Base-by-base conservation (phyloP, 2,329 filamentous ascomycete species). In the Pseudocercospora crystallina region DNA sequence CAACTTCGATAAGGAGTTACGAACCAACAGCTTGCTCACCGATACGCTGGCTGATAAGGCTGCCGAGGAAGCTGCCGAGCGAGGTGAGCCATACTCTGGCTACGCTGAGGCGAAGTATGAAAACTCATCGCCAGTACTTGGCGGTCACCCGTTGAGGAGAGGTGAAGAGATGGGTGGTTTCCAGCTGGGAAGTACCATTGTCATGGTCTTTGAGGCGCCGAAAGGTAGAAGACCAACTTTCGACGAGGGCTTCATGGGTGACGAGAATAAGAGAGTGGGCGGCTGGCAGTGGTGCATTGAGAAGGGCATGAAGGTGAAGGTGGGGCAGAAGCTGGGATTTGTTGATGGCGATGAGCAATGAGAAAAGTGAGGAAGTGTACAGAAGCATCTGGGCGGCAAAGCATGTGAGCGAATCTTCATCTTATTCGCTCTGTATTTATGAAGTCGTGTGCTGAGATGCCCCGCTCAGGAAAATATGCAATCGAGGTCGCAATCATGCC, bases 101-200 rank as follows among this genome's bases (percentile, higher is more conserved):
- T 99, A 91, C 66, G 84, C 89, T 0, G 94, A 99, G 73, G 95
- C 94, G 7, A 91, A 87, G 2, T 99, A 99, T 66, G 81, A 81
- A 39, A 79, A 78, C 12, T 89, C 92, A 1, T 95, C 88, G 64
- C 73, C 78, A 2, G 81, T 96, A 2, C 78, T 99, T 0, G 83
- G 83, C 14, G 94, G 95, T 2, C 85, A 97, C 68, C 87, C 92
- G 1, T 75, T 99, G 48, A 82, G 85, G 57, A 80, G 88, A 38
- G 94, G 94, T 32, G 92, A 97, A 67, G 94, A 99, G 72, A 97
- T 99, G 90, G 94, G 94, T 47, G 95, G 94, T 0, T 99, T 99
- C 74, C 90, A 95, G 75, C 79, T 99, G 3, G 94, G 94, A 14
- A 96, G 90, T 69, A 96, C 92, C 1, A 85, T 99, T 60, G 94